Evolutionary conservation across 805 yeast genomes (phyloP), one percentile per base, ranked within the genome.

Genomic region (Candida dajiaensis): DNA sequence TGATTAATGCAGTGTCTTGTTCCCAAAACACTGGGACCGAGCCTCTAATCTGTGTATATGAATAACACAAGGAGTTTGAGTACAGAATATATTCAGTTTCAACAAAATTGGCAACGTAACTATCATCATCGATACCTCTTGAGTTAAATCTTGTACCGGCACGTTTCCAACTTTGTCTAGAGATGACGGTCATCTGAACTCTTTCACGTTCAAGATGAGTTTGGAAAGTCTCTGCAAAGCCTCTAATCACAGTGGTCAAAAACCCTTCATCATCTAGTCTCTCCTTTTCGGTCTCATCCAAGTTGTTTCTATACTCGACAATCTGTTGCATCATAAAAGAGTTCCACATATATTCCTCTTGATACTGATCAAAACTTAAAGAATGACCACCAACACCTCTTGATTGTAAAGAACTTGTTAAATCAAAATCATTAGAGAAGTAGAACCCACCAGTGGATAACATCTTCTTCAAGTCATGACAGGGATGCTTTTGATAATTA

Each of bases 1-100:
- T 83, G n/a, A 94, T 78, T 50, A 92, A 68, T 3, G 95, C 86
- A 2, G 95, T 81, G 58, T 90, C 97, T 65, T 94, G 99, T 63
- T 94, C 99, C 99, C 99, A 94, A 59, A 94, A 94, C 1, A 92
- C 75, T 0, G 99, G 99, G 4, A 94, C 90, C 18, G 95, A 85
- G 11, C 99, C 99, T 62, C 99, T 74, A n/a, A 94, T 80, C 65
- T 90, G 96, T 1, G 85, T 77, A 64, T 83, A 90, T 2, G 97
- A 80, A 62, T 79, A 89, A 72, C 77, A 68, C 66, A 77, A 59
- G 60, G 68, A 58, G 57, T 66, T 59, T 61, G 72, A 69, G 72
- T 78, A 77, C 62, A 83, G 70, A 29, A 94, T 83, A 36, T 87
- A 76, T 63, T 94, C 99, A 0, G 98, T 89, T 60, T 89, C 97